A percentile compares a stretch with the other conserved stretches of the same genome.
These are phyloP conservation scores for Smallanthus sonchifolius DNA, from an alignment of 129 eudicot genomes.

Conservation along the genomic window DNA sequence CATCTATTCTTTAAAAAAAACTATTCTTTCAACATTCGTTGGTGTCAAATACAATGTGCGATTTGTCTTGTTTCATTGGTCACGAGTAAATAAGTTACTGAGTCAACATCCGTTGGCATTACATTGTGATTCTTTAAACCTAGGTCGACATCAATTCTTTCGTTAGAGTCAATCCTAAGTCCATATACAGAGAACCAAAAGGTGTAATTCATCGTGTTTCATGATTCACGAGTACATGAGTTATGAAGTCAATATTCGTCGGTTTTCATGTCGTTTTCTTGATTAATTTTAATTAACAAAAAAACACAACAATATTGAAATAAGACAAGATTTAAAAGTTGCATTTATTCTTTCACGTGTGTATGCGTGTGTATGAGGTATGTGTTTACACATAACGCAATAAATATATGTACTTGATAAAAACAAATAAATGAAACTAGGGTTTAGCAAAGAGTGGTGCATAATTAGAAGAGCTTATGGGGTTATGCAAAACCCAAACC, in stretches of 20 bases:
- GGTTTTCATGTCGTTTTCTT: slow-evolving; percentile 14
- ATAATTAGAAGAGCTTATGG: slow-evolving; percentile 1
- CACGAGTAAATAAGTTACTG: not conserved
- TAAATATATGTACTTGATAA: not conserved
- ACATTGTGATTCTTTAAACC: not conserved
- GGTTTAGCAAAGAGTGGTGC: slow-evolving; percentile 36
- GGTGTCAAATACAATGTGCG: not conserved
- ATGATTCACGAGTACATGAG: slow-evolving; percentile 5
- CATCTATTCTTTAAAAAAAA: not conserved
- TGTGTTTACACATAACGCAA: not conserved
- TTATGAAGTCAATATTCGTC: slow-evolving; percentile 7
- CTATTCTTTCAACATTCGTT: not conserved
- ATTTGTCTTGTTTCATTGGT: not conserved
- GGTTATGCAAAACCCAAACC: slow-evolving; percentile 40
- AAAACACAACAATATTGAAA: not conserved
- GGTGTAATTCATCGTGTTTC: not conserved
- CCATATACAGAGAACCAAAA: slow-evolving; percentile 3
- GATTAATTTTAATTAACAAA: slow-evolving; percentile 7
- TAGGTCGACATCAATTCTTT: slow-evolving; percentile 3
- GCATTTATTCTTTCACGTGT: slow-evolving; percentile 12
- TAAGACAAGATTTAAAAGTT: slow-evolving; percentile 17
- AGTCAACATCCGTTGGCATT: not conserved
- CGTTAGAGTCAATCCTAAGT: not conserved
- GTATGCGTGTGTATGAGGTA: not conserved
- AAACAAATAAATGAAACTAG: slow-evolving; percentile 21